Conservation (phyloP, 164 flowering plant species). For the Kingdonia uniflora region DNA sequence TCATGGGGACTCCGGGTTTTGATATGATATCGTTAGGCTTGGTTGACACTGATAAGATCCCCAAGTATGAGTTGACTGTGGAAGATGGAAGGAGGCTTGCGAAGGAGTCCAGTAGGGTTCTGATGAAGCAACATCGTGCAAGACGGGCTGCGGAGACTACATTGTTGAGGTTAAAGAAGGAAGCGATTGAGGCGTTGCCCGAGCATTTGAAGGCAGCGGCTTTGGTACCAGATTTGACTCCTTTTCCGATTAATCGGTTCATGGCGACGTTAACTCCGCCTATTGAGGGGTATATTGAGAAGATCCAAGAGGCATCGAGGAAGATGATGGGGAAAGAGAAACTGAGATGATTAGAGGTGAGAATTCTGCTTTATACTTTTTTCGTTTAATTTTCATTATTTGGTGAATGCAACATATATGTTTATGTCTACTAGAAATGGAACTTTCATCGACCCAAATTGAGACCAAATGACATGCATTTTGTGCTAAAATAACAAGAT, state of each 20-base stretch:
- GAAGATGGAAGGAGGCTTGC: slow-evolving; percentile 86
- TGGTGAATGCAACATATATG: not conserved
- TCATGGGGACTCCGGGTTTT: slow-evolving; percentile 74
- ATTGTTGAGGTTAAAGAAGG: slow-evolving; percentile 55
- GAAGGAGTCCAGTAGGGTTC: slow-evolving; percentile 73
- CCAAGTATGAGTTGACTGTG: slow-evolving; percentile 73
- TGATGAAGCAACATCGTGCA: slow-evolving; percentile 69
- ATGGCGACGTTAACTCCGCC: slow-evolving; percentile 94
- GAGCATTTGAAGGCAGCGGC: slow-evolving; percentile 55
- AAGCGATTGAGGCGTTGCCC: slow-evolving; percentile 82
- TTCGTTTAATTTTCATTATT: not conserved
- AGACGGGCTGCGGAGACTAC: slow-evolving; percentile 63
- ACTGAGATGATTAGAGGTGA: slow-evolving; percentile 46
- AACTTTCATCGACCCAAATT: too few species aligned
- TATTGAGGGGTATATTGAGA: slow-evolving; percentile 76
- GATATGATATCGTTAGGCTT: slow-evolving; percentile 67
- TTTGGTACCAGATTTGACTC: slow-evolving; percentile 64
- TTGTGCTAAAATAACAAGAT: too few species aligned
- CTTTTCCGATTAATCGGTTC: slow-evolving; percentile 58
- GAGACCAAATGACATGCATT: too few species aligned
- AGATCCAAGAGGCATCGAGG: slow-evolving; percentile 56
- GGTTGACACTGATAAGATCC: slow-evolving; percentile 61
- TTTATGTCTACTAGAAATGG: too few species aligned
- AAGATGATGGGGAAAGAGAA: slow-evolving; percentile 39
- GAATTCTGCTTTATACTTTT: not conserved